These are phyloP conservation scores for Diospyros lotus DNA, from an alignment of 148 eudicot species.

Conservation along the genomic window DNA sequence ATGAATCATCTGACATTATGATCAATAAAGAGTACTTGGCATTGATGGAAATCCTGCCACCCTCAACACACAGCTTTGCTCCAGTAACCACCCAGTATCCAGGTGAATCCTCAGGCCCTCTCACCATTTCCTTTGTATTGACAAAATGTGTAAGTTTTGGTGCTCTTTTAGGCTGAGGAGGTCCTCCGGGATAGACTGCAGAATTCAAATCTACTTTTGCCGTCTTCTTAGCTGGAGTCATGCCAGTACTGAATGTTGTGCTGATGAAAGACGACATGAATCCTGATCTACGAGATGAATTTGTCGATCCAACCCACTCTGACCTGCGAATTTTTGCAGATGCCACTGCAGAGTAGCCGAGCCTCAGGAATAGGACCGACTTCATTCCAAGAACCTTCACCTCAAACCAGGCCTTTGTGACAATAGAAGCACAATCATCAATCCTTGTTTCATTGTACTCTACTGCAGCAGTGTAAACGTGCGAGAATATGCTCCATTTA, in stretches of 20 bases:
- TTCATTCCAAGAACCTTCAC: slow-evolving; percentile 75
- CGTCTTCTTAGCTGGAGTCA: slow-evolving; percentile 35
- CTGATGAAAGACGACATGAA: slow-evolving; percentile 79
- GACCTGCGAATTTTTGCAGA: slow-evolving; percentile 61
- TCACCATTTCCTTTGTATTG: slow-evolving; percentile 68
- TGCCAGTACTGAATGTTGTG: slow-evolving; percentile 55
- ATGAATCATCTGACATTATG: slow-evolving; percentile 61
- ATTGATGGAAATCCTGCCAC: slow-evolving; percentile 63
- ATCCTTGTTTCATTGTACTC: slow-evolving; percentile 39
- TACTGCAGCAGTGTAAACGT: slow-evolving; percentile 83
- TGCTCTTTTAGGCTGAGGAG: slow-evolving; percentile 60
- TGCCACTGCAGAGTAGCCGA: slow-evolving; percentile 71
- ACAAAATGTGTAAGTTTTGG: slow-evolving; percentile 60
- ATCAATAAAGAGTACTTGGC: slow-evolving; percentile 72
- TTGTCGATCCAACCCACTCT: slow-evolving; percentile 77
- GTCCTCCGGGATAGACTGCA: slow-evolving; percentile 75
- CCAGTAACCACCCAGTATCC: slow-evolving; percentile 96
- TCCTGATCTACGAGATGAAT: slow-evolving; percentile 66
- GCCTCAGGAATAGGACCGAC: slow-evolving; percentile 67
- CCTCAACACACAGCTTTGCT: slow-evolving; percentile 68
- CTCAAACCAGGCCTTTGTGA: slow-evolving; percentile 90
- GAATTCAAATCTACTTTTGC: slow-evolving; percentile 80
- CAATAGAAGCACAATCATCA: slow-evolving; percentile 61
- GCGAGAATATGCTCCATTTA: slow-evolving; percentile 89
- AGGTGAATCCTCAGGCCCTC: slow-evolving; percentile 88